Conservation (phyloP, 2,329 filamentous ascomycete species). For the Trichophyton schoenleinii region DNA sequence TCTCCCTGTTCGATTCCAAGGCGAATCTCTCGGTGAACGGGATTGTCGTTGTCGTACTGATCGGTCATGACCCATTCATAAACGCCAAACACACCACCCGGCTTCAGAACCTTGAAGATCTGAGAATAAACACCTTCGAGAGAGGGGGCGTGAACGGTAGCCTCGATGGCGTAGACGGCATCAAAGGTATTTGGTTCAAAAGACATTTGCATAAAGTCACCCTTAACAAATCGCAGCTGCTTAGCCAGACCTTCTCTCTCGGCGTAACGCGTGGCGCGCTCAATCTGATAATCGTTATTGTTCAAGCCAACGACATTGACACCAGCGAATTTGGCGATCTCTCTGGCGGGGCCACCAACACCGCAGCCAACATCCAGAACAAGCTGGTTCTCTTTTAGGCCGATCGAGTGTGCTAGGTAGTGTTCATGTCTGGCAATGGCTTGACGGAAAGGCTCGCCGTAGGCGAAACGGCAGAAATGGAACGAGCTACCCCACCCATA, state of each 20-base stretch:
- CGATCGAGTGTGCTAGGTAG: conserved; percentile 84
- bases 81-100: conserved; percentile 87
- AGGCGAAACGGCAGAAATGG: conserved; percentile 91
- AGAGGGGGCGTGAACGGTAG: conserved; percentile 84
- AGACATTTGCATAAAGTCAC: conserved; percentile 98
- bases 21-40: conserved; percentile 76
- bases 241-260: conserved; percentile 64
- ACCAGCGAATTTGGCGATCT: conserved; percentile 92
- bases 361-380: conserved; percentile 95
- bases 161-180: conserved; percentile 93
- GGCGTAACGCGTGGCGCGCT: conserved; percentile 79
- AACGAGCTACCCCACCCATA: conserved; percentile 94
- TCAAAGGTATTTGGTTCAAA: conserved; percentile 90
- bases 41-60: conserved; percentile 77
- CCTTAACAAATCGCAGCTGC: conserved; percentile 80
- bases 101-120: conserved; percentile 91
- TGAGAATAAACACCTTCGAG: conserved; percentile 87
- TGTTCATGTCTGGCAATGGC: conserved; percentile 95
- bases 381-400: conserved; percentile 71
- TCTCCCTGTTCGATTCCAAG: conserved; percentile 91
- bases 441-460: conserved; percentile 75
- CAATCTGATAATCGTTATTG: conserved; percentile 99
- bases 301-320: conserved; percentile 84
- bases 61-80: conserved; percentile 99
- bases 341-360: conserved; percentile 85